phyloP scores from a whole-genome alignment of 2,329 filamentous ascomycete species.

The Diaporthe sp. region DNA sequence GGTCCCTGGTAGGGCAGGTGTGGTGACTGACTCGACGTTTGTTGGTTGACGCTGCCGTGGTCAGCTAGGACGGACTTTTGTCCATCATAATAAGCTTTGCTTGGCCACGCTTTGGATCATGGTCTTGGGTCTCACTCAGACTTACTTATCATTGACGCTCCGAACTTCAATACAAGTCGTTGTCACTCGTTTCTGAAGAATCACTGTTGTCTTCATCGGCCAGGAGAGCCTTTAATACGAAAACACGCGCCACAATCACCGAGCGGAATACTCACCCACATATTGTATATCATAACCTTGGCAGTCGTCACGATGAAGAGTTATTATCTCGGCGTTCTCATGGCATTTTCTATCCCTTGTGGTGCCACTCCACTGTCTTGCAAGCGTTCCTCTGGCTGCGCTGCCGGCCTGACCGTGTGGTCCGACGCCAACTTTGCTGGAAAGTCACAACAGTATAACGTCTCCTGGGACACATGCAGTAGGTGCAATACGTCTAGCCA shows the following conservation, averaged over 20 bases:
- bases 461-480: constrained; percentile 38
- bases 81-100: background rate
- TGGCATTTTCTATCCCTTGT: background rate
- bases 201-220: rapidly evolving
- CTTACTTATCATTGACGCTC: background rate
- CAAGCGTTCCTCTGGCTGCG: constrained; percentile 2
- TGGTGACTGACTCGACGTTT: constrained; percentile 20
- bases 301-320: background rate
- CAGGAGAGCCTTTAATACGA: background rate
- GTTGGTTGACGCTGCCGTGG: background rate
- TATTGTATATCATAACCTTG: background rate
- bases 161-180: no score
- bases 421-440: constrained; percentile 39
- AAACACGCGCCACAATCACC: no score
- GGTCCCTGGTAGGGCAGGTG: background rate
- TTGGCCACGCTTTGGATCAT: background rate
- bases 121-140: background rate
- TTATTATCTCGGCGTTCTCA: background rate
- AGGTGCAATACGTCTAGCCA: background rate
- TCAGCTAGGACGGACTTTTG: background rate
- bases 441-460: constrained; percentile 33
- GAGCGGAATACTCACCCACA: no score
- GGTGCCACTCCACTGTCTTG: constrained; percentile 16
- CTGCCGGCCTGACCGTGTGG: constrained; percentile 31
- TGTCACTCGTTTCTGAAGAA: background rate